Evolutionary conservation across 495 filamentous ascomycete species (phyloP).

Genomic region (Aspergillus cavernicola): DNA sequence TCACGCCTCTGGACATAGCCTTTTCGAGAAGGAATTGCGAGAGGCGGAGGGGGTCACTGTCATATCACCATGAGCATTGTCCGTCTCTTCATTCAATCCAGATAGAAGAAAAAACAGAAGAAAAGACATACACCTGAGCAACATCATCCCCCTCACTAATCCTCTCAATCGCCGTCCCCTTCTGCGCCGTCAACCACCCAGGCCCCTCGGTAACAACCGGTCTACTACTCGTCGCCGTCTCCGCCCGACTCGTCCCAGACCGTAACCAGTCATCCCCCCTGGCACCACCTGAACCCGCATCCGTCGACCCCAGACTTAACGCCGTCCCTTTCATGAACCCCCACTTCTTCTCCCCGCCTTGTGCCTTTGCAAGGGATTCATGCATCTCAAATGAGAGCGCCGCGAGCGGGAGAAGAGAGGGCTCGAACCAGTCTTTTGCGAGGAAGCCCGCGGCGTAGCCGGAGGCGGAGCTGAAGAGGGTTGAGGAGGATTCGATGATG

Average conservation of each 20-base stretch:
- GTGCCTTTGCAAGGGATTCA: constrained; percentile 54
- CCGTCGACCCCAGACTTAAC: constrained; percentile 44
- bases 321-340: constrained; percentile 63
- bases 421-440: constrained; percentile 67
- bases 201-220: constrained; percentile 23
- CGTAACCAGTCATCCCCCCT: constrained; percentile 60
- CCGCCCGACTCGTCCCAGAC: constrained; percentile 59
- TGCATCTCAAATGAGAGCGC: constrained; percentile 68
- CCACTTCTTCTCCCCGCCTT: constrained; percentile 62
- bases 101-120: not conserved
- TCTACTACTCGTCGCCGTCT: constrained; percentile 39
- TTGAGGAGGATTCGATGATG: constrained; percentile 60
- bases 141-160: constrained; percentile 60
- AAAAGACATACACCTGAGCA: constrained; percentile 57
- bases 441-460: constrained; percentile 73
- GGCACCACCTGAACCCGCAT: constrained; percentile 26
- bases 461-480: constrained; percentile 68
- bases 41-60: constrained; percentile 56
- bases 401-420: constrained; percentile 53
- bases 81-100: not conserved
- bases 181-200: constrained; percentile 55
- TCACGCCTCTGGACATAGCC: constrained; percentile 56
- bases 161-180: constrained; percentile 52
- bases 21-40: constrained; percentile 60
- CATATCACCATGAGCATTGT: constrained; percentile 7